Conservation (phyloP, 2,329 filamentous ascomycete genomes). For the Lojkania enalia region DNA sequence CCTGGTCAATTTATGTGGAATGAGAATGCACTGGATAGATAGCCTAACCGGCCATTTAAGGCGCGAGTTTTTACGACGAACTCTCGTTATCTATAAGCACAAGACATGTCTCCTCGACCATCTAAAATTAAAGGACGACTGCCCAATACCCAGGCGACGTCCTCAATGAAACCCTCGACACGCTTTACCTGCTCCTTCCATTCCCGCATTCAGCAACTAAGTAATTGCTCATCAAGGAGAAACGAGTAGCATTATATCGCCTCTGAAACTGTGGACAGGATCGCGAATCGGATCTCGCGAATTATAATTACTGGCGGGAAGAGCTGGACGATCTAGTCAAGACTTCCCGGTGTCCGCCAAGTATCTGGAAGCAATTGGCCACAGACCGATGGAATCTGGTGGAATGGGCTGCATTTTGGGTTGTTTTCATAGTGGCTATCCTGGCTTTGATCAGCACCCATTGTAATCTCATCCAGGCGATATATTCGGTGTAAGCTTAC, state of each 20-base stretch:
- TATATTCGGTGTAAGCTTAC: conserved; percentile 18
- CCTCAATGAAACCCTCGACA: conserved; percentile 14
- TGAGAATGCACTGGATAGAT: conserved; percentile 17
- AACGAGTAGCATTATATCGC: conserved; percentile 9
- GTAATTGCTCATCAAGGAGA: conserved; percentile 10
- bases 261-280: conserved; percentile 9
- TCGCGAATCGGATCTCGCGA: conserved; percentile 8
- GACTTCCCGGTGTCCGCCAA: conserved; percentile 10
- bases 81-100: conserved; percentile 15
- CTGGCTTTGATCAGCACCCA: conserved; percentile 18
- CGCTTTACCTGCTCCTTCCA: conserved; percentile 18
- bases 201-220: conserved; percentile 14
- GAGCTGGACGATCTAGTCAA: conserved; percentile 13
- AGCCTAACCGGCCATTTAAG: conserved; percentile 11
- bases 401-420: conserved; percentile 20
- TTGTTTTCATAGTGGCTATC: conserved; percentile 17
- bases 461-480: conserved; percentile 18
- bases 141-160: conserved; percentile 12
- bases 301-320: conserved; percentile 16
- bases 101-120: conserved; percentile 17
- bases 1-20: conserved; percentile 14
- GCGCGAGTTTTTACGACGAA: conserved; percentile 1
- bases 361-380: conserved; percentile 17
- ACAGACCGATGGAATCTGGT: conserved; percentile 17
- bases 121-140: conserved; percentile 1